Base-by-base conservation (phyloP, 768 basidiomycete genomes). In the Psilocybe subaeruginosa region DNA sequence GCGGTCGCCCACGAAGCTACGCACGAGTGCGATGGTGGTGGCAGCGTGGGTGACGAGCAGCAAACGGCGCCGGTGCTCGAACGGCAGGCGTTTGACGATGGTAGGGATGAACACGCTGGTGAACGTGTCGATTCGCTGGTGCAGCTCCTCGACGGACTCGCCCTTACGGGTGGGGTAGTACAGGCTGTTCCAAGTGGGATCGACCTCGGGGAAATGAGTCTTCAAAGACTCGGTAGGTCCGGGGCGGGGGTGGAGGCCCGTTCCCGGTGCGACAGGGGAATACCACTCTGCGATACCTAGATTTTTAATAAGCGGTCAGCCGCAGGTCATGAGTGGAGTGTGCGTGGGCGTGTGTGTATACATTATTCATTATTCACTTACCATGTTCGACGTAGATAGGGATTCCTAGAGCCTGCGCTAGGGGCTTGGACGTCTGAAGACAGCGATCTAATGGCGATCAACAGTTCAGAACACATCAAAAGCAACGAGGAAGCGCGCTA, bases 321-420 rank as follows among this genome's bases (percentile, higher is more conserved):
- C 33, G 23, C 30, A 45, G 43, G 17, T 45, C 50, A 27, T 14
- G 50, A 30, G 11, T 27, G 14, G n/a, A 9, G n/a, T 50, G 27
- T 9, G 30, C n/a, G n/a, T 35, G n/a, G 47, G 11, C 7, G 27
- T 49, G 47, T 33, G 33, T 53, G 31, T 12, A 17, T 3, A 35
- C 4, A n/a, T 35, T 35, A 7, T 35, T 35, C 11, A 7, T 35
- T 14, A 7, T 45, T 27, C 27, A 66, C 75, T 54, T 62, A 86
- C 93, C 93, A 65, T 93, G 92, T 67, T 95, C 93, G 12, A 90
- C 83, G 63, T 83, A 89, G 54, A 95, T 83, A 0, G 93, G 91
- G 3, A 93, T 62, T 12, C 78, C 76, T 17, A 95, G 78, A 0
- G 84, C 82, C 41, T 76, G 71, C 14, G 93, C 84, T 2, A 81